Percentiles rank a stretch among this genome's conserved stretches.
Conservation (phyloP, 2,329 filamentous ascomycete species). For the Penicillium nordicum region DNA sequence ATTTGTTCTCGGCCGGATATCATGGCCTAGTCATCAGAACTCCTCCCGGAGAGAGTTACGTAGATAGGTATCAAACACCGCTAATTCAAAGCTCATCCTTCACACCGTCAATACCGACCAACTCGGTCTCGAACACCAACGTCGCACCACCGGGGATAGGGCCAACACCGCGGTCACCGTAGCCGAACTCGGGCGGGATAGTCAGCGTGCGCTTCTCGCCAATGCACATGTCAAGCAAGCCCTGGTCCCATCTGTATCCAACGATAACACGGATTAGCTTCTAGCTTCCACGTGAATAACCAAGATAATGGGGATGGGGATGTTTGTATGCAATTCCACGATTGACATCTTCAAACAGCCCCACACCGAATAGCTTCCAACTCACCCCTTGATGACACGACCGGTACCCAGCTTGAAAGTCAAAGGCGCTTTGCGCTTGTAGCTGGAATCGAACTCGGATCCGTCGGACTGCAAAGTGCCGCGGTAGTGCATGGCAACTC, state of each 20-base stretch:
- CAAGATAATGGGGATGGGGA: background rate
- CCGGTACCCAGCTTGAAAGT: slow-evolving; percentile 74
- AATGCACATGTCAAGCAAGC: slow-evolving; percentile 88
- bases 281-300: background rate
- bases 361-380: slow-evolving; percentile 19
- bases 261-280: slow-evolving; percentile 1
- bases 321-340: background rate
- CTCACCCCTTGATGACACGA: slow-evolving; percentile 83
- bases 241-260: slow-evolving; percentile 73
- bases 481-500: slow-evolving; percentile 80
- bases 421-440: slow-evolving; percentile 73
- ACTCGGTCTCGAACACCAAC: slow-evolving; percentile 87
- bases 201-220: slow-evolving; percentile 88
- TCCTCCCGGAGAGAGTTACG: background rate
- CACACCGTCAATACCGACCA: slow-evolving; percentile 79
- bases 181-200: slow-evolving; percentile 81
- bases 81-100: slow-evolving; percentile 45
- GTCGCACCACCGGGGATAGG: slow-evolving; percentile 81
- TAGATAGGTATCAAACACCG: background rate
- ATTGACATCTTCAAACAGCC: background rate
- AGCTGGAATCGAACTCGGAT: slow-evolving; percentile 77
- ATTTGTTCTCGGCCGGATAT: background rate
- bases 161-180: slow-evolving; percentile 71
- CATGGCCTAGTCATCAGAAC: background rate
- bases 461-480: slow-evolving; percentile 74